Conservation (phyloP, 345 rosid genomes). For the Populus tremula region DNA sequence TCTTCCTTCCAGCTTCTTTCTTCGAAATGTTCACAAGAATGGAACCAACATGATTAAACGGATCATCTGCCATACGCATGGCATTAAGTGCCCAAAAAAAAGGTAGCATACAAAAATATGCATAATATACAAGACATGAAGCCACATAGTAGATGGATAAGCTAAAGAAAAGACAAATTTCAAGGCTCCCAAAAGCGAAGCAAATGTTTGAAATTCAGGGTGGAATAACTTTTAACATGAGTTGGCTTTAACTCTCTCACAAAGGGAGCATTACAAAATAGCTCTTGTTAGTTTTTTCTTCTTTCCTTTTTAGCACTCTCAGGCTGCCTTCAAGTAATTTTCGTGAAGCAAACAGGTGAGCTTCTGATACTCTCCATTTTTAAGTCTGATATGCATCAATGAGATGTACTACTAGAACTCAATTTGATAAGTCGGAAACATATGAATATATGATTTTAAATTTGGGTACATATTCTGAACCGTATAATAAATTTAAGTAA, state of each 20-base stretch:
- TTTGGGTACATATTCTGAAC: not conserved
- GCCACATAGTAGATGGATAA: conserved; percentile 1
- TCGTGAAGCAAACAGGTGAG: not conserved
- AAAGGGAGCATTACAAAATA: not conserved
- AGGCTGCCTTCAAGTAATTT: not conserved
- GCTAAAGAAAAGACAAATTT: not conserved
- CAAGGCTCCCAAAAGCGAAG: not conserved
- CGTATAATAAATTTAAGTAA: not conserved
- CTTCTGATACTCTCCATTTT: not conserved
- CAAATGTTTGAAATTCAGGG: not conserved
- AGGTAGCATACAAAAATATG: not conserved
- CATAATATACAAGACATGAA: not conserved
- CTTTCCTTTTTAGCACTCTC: not conserved
- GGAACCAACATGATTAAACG: conserved; percentile 89
- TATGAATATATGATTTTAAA: not conserved
- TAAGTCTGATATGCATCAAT: not conserved
- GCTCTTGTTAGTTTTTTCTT: not conserved
- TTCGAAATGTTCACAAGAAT: conserved; percentile 87
- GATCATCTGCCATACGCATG: conserved; percentile 56
- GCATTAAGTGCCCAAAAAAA: conserved; percentile 14
- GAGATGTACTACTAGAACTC: not conserved
- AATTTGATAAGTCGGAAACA: not conserved
- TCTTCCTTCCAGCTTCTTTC: conserved; percentile 72
- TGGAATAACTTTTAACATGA: not conserved
- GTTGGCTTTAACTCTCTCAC: not conserved